These are phyloP conservation scores for Aspergillus thermomutatus DNA, from an alignment of 2,329 filamentous ascomycete genomes.

Conservation along the genomic window DNA sequence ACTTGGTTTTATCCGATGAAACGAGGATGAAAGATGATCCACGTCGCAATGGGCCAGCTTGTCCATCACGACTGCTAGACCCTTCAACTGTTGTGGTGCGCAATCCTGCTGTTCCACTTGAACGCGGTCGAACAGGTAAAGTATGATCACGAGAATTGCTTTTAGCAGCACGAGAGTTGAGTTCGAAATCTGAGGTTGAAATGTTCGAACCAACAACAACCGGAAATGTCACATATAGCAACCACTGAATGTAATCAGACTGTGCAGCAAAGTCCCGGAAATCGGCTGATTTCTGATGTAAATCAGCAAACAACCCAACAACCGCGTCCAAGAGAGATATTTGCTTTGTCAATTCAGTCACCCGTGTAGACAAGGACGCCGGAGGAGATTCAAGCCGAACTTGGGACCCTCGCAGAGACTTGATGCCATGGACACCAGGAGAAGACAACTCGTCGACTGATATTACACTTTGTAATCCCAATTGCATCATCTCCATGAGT, in stretches of 20 bases:
- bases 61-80: conserved; percentile 42
- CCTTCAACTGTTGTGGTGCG: conserved; percentile 63
- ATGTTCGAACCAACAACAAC: conserved; percentile 82
- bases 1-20: conserved; percentile 63
- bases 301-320: conserved; percentile 72
- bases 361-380: conserved; percentile 14
- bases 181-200: conserved; percentile 77
- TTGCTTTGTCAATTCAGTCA: conserved; percentile 48
- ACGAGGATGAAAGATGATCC: conserved; percentile 91
- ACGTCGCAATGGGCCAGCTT: conserved; percentile 66
- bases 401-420: conserved; percentile 10
- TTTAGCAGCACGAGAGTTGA: conserved; percentile 76
- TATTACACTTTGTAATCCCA: conserved; percentile 66
- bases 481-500: conserved; percentile 82
- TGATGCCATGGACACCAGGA: conserved; percentile 36
- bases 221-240: conserved; percentile 80
- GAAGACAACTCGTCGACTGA: conserved; percentile 62
- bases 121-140: conserved; percentile 75
- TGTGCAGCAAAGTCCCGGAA: conserved; percentile 80
- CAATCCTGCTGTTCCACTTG: conserved; percentile 65
- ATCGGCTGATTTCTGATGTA: conserved; percentile 70
- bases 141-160: conserved; percentile 83
- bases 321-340: conserved; percentile 69
- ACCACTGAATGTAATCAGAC: conserved; percentile 76
- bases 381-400: conserved; percentile 3